Conservation (phyloP, 2,329 filamentous ascomycete genomes). For the Trichoderma cornu-damae region DNA sequence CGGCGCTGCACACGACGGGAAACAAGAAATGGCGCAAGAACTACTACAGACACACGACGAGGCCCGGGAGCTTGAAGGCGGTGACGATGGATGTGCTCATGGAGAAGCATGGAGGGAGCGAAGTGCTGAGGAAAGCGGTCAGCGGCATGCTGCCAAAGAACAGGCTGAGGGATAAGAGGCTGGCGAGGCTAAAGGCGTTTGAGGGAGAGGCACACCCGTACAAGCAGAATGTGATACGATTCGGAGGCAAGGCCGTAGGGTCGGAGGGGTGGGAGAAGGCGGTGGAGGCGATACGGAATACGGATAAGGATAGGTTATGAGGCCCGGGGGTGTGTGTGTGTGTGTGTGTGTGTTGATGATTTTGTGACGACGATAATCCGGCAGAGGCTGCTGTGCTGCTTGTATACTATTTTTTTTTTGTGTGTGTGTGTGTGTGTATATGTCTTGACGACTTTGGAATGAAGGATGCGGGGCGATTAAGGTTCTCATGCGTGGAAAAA, state of each 20-base stretch:
- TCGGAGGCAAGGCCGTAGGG: conserved; percentile 56
- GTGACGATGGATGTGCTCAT: conserved; percentile 96
- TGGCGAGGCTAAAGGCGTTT: conserved; percentile 90
- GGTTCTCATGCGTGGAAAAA: not conserved
- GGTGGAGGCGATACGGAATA: conserved; percentile 46
- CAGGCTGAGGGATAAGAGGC: conserved; percentile 75
- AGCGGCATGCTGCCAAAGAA: conserved; percentile 99
- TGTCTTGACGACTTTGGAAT: conserved; percentile 4
- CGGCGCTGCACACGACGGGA: conserved; percentile 80
- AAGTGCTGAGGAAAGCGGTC: conserved; percentile 87
- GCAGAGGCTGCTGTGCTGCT: conserved; percentile 28
- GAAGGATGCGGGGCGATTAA: not conserved
- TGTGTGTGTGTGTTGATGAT: not conserved
- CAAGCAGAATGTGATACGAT: conserved; percentile 75
- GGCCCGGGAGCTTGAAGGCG: conserved; percentile 77
- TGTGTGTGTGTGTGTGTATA: no score
- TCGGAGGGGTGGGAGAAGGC: conserved; percentile 49
- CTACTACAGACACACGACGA: conserved; percentile 92
- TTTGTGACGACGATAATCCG: conserved; percentile 8
- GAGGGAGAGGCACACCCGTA: conserved; percentile 92
- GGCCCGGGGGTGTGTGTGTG: not conserved
- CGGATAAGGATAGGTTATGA: conserved; percentile 49
- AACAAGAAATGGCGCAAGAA: conserved; percentile 91
- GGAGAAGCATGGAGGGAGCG: conserved; percentile 86
- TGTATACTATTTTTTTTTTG: conserved; percentile 29